Percentiles rank a stretch among this genome's conserved stretches.
Evolutionary conservation across 352 stramenopile species (phyloP).

Genomic region (Globisporangium nagaii): DNA sequence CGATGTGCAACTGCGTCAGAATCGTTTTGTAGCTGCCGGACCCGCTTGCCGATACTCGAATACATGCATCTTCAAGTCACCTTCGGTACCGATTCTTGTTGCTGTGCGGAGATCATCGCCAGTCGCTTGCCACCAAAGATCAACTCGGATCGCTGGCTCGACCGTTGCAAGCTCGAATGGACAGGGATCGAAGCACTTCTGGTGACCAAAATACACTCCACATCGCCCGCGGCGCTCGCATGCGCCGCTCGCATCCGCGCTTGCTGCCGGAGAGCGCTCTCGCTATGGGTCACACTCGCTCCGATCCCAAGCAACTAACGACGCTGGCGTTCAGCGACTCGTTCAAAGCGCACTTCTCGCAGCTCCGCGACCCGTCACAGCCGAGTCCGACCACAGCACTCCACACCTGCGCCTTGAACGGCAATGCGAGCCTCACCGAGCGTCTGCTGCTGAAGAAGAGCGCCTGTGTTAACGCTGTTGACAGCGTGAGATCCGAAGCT

Average conservation of each 20-base stretch:
- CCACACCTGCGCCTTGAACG: conserved; percentile 27
- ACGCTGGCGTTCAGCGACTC: conserved; percentile 18
- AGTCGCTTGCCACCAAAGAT: too few species aligned
- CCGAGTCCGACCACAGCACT: conserved; percentile 19
- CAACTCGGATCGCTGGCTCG: too few species aligned
- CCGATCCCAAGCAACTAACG: neutral
- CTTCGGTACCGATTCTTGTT: too few species aligned
- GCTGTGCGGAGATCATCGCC: too few species aligned
- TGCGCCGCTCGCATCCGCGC: too few species aligned
- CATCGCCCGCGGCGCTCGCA: too few species aligned
- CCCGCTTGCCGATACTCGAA: too few species aligned
- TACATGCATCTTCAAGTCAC: too few species aligned
- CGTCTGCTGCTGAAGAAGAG: conserved; percentile 12
- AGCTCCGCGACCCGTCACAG: conserved; percentile 15
- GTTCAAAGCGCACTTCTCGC: conserved; percentile 28
- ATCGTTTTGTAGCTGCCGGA: too few species aligned
- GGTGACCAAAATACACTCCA: too few species aligned
- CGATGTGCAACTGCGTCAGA: neutral
- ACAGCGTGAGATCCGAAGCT: conserved; percentile 19
- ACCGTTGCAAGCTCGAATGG: too few species aligned
- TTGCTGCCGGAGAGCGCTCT: neutral
- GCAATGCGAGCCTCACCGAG: conserved; percentile 10
- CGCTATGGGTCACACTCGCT: neutral
- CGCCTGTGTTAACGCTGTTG: conserved; percentile 1
- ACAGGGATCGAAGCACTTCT: too few species aligned